These are phyloP conservation scores for Friedmanniomyces simplex DNA, from an alignment of 495 filamentous ascomycete species.

Conservation along the genomic window DNA sequence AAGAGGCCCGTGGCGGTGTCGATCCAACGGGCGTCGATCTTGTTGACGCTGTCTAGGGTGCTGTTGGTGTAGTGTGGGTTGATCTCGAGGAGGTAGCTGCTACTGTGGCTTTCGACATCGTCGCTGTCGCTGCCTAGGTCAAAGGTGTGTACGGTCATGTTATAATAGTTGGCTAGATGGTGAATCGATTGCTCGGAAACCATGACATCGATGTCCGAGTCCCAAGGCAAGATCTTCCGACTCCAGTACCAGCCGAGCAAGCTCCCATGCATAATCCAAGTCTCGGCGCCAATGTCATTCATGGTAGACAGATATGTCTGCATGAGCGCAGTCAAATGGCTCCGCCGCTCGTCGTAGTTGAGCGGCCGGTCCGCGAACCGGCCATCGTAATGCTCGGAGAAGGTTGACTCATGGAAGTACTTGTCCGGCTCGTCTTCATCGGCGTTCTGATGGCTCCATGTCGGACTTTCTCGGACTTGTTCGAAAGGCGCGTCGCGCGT, in stretches of 20 bases:
- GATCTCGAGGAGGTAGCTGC: constrained; percentile 48
- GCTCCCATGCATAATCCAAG: constrained; percentile 55
- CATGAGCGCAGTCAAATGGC: constrained; percentile 41
- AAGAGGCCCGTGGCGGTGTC: constrained; percentile 51
- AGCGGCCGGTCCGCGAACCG: constrained; percentile 25
- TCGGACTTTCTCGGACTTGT: neutral
- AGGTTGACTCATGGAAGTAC: constrained; percentile 20
- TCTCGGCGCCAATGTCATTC: constrained; percentile 45
- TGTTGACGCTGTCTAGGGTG: constrained; percentile 41
- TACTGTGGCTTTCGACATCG: constrained; percentile 24
- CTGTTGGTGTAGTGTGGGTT: constrained; percentile 48
- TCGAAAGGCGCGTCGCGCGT: constrained; percentile 2
- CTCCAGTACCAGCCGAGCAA: constrained; percentile 58
- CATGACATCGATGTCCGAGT: constrained; percentile 52
- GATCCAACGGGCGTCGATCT: constrained; percentile 54
- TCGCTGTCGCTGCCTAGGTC: constrained; percentile 31
- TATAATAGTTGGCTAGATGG: constrained; percentile 45
- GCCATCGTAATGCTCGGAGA: constrained; percentile 32
- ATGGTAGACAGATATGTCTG: constrained; percentile 48
- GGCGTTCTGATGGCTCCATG: neutral
- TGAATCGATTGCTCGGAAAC: constrained; percentile 46
- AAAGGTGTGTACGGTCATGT: constrained; percentile 52
- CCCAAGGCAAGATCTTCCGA: constrained; percentile 53
- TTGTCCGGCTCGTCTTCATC: constrained; percentile 5
- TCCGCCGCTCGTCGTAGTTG: constrained; percentile 17